Evolutionary conservation across 164 flowering plant species (phyloP), one percentile per base, ranked within the genome.

Genomic region (Houttuynia cordata): DNA sequence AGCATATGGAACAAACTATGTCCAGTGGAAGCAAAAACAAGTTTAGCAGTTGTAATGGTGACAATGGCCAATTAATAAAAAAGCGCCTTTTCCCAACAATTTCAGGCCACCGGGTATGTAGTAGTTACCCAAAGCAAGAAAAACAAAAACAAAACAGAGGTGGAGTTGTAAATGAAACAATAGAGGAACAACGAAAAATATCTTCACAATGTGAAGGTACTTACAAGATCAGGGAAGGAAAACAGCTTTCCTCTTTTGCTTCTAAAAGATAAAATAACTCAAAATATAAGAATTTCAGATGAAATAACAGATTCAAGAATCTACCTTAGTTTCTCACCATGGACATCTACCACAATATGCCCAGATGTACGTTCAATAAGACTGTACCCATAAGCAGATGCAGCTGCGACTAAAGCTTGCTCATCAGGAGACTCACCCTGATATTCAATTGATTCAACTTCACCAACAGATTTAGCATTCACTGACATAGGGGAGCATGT

Each of bases 361-460:
- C 97, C 97, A 58, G 97, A 81, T 59, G 97, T 91, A n/a, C 97
- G 84, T 75, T 91, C 96, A 69, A 71, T 79, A 45, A 91, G 92
- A 57, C 93, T 91, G 70, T 87, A 91, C 19, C 93, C 97, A 81
- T 91, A 91, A n/a, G 93, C 84, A 72, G 88, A 80, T 30, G 97
- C 97, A n/a, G 97, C 96, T 70, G 81, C 59, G 64, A 88, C 97
- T 62, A 91, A 71, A 39, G 97, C 97, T 74, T 80, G 96, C 72
- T 91, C 97, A 78, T 91, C 97, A 63, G 97, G 97, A 67, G 97
- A 91, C 75, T 91, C 97, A 61, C 97, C 97, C 75, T 91, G 97
- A 77, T 86, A 91, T 18, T 75, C 79, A 66, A 91, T 79, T 50
- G 81, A 66, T 64, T 57, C 78, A 17, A 71, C 62, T 65, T 68